These are phyloP conservation scores for Ogataea glucozyma DNA, from an alignment of 805 yeast genomes.

Conservation along the genomic window DNA sequence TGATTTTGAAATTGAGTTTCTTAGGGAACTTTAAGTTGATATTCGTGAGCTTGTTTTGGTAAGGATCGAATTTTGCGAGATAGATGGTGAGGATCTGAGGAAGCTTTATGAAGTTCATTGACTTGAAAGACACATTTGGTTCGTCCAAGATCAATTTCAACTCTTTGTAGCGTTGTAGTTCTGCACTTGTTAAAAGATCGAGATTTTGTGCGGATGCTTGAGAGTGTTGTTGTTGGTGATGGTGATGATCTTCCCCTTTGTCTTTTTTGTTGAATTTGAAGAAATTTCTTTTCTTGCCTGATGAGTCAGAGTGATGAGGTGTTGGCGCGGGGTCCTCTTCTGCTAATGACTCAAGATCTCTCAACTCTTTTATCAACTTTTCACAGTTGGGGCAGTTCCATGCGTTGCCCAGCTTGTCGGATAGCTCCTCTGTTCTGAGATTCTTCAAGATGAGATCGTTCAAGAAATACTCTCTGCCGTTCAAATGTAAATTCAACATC, in stretches of 20 bases:
- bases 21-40: conserved; percentile 27
- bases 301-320: conserved; percentile 16
- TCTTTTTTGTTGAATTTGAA: conserved; percentile 19
- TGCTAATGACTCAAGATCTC: conserved; percentile 17
- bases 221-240: conserved; percentile 6
- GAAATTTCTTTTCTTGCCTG: conserved; percentile 36
- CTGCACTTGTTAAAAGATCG: conserved; percentile 21
- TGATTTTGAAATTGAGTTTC: conserved; percentile 39
- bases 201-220: conserved; percentile 7
- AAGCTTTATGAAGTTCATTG: conserved; percentile 36
- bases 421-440: conserved; percentile 61
- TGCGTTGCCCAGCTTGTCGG: conserved; percentile 67
- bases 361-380: conserved; percentile 29
- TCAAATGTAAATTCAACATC: conserved; percentile 33
- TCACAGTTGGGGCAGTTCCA: conserved; percentile 82
- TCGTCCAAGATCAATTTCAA: conserved; percentile 20
- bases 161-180: conserved; percentile 25
- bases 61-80: conserved; percentile 34
- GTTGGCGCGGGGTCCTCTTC: background rate
- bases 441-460: conserved; percentile 66
- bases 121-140: conserved; percentile 32
- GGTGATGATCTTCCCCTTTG: conserved; percentile 13
- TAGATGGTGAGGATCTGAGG: conserved; percentile 37
- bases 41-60: conserved; percentile 31
- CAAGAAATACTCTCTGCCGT: conserved; percentile 33